These are phyloP conservation scores for Ustilago tritici DNA, from an alignment of 1,284 basidiomycete genomes.

Conservation along the genomic window DNA sequence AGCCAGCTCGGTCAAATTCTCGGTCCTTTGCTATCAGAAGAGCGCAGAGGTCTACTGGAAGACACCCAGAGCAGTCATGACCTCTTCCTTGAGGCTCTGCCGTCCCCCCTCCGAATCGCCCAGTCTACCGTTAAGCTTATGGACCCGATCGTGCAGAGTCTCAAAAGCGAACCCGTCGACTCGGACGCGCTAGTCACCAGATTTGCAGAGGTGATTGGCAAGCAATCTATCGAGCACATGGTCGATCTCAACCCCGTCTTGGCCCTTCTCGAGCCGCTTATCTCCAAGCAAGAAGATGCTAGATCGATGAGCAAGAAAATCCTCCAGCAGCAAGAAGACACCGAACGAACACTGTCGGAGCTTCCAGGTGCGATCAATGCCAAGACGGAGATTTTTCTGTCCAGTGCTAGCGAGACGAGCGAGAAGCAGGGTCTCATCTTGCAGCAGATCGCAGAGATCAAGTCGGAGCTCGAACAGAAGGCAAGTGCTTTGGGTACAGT, in stretches of 20 bases:
- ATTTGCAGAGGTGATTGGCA: conserved; percentile 50
- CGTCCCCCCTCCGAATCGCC: conserved; percentile 27
- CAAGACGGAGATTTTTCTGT: conserved; percentile 61
- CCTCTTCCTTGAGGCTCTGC: conserved; percentile 16
- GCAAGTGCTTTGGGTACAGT: not conserved
- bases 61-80: conserved; percentile 29
- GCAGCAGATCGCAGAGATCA: conserved; percentile 28
- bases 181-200: conserved; percentile 41
- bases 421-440: conserved; percentile 24
- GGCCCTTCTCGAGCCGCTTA: conserved; percentile 60
- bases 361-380: conserved; percentile 59
- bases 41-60: conserved; percentile 29
- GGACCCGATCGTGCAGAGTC: conserved; percentile 39
- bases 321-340: conserved; percentile 54
- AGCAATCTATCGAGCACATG: conserved; percentile 59
- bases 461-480: conserved; percentile 14
- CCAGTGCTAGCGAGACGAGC: conserved; percentile 24
- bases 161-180: conserved; percentile 53
- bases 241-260: conserved; percentile 59
- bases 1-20: conserved; percentile 31
- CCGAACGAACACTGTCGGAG: conserved; percentile 49
- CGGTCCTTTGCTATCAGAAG: conserved; percentile 31
- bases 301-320: conserved; percentile 40
- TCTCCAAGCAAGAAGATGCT: conserved; percentile 56
- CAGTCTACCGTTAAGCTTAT: conserved; percentile 42